Base-by-base conservation (phyloP, 1,284 basidiomycete species). In the Austropuccinia psidii region DNA sequence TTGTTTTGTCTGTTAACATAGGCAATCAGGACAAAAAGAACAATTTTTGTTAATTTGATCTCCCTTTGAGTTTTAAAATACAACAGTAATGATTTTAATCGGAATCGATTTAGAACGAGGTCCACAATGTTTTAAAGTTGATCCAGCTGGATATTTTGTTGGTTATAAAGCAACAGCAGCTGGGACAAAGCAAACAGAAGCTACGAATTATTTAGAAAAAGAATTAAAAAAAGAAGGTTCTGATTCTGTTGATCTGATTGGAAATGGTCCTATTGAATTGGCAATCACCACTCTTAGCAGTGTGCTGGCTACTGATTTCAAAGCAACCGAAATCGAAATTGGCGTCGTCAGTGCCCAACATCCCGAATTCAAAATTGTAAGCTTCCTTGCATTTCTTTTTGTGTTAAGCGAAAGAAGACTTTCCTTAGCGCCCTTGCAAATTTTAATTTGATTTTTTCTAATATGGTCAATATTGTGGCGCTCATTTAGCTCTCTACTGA, bases 181-280 rank as follows among this genome's bases (percentile, higher is more conserved):
- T 0, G 96, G 96, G 0, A 91, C 95, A 82, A 99, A 99, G 80
- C 95, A 98, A 80, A 94, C 96, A 78, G 96, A 99, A 80, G 93
- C 93, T 4, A 97, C 94, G 87, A 98, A 98, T 82, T 79, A 84
- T 79, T 85, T 99, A 72, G 96, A 99, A 84, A 98, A 98, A 85
- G 92, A 93, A 82, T 98, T 93, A 91, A 99, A 98, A 84, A 93
- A 93, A 79, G 84, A 93, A 65, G 74, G 76, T 4, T 37, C 52
- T 31, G 54, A 57, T 21, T 29, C 68, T 2, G 61, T 76, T 9
- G 76, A 75, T 21, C 58, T 80, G 27, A 66, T 65, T 11, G 65
- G 75, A 21, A 77, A 81, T 35, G 79, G 78, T 11, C 78, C 77
- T 8, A 75, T 80, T 27, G 80, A 98, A 90, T 86, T 97, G 82